These are phyloP conservation scores for Protomyces inundatus DNA, from an alignment of 1,139 yeast species.

Conservation along the genomic window DNA sequence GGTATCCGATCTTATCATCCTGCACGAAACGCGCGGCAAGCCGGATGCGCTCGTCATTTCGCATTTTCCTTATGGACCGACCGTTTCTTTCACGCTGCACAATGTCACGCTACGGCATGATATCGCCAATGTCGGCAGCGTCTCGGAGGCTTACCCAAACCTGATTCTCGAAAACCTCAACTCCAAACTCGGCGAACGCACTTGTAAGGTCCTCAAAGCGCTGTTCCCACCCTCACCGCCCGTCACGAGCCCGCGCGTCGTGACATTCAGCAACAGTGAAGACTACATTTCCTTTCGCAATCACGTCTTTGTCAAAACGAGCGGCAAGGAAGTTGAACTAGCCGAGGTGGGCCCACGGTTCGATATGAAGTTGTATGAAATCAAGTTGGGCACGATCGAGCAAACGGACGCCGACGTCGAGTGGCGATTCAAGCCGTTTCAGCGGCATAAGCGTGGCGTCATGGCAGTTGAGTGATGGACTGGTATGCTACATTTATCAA, in stretches of 20 bases:
- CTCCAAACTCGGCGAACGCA: constrained; percentile 78
- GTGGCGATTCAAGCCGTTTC: constrained; percentile 55
- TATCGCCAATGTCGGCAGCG: constrained; percentile 76
- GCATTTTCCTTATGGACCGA: constrained; percentile 98
- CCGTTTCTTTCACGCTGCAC: constrained; percentile 88
- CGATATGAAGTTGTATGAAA: constrained; percentile 88
- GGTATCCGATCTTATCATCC: constrained; percentile 73
- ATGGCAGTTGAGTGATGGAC: constrained; percentile 12
- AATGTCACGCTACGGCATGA: constrained; percentile 94
- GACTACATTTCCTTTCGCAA: constrained; percentile 92
- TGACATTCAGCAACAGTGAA: constrained; percentile 82
- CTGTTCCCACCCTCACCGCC: constrained; percentile 97
- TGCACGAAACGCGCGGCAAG: constrained; percentile 97
- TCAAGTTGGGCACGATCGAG: constrained; percentile 83
- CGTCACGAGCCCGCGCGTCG: constrained; percentile 78
- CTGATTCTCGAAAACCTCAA: constrained; percentile 85
- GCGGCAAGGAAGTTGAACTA: constrained; percentile 69
- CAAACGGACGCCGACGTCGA: constrained; percentile 97
- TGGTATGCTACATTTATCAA: too few relatives aligned
- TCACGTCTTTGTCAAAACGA: constrained; percentile 84
- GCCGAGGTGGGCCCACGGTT: constrained; percentile 98
- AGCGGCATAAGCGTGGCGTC: constrained; percentile 26
- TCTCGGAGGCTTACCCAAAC: constrained; percentile 90
- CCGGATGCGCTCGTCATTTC: constrained; percentile 90
- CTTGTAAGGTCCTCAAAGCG: constrained; percentile 74